Conservation (phyloP, 768 basidiomycete genomes). For the Tulasnella sp. region DNA sequence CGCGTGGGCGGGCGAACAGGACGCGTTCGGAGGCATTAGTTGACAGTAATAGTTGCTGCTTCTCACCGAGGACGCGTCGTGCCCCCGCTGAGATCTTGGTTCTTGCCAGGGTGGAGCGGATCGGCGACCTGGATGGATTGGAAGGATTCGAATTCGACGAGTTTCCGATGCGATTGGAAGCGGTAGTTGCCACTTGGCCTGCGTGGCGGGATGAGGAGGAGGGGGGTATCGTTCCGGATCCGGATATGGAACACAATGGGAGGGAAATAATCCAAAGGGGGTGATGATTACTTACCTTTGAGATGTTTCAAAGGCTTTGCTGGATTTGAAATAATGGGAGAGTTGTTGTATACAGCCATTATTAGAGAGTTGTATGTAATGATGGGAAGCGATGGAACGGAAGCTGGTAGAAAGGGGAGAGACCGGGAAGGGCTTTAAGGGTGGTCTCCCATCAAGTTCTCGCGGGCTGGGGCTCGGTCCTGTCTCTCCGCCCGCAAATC, state of each 20-base stretch:
- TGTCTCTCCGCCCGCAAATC: constrained; percentile 4
- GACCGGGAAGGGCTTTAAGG: neutral
- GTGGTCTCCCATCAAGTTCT: neutral
- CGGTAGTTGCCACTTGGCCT: neutral
- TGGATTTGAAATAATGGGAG: neutral
- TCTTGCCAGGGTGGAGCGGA: neutral
- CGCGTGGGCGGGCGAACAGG: neutral
- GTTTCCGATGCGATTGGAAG: neutral
- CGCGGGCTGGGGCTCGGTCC: constrained; percentile 2
- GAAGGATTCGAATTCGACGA: neutral
- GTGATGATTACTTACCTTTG: neutral
- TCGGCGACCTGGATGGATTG: neutral
- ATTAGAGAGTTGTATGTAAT: neutral
- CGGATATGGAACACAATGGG: neutral
- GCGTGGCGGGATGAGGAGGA: too few relatives aligned
- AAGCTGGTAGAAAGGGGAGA: neutral
- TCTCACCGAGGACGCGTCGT: neutral
- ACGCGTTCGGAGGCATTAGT: neutral
- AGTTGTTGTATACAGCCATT: neutral
- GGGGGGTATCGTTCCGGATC: too few relatives aligned
- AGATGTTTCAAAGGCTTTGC: neutral
- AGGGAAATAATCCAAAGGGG: neutral
- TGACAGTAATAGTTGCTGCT: neutral
- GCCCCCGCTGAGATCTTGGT: neutral
- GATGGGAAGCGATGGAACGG: neutral